Conservation (phyloP, 164 flowering plant genomes). For the Paratinospora sagittata region DNA sequence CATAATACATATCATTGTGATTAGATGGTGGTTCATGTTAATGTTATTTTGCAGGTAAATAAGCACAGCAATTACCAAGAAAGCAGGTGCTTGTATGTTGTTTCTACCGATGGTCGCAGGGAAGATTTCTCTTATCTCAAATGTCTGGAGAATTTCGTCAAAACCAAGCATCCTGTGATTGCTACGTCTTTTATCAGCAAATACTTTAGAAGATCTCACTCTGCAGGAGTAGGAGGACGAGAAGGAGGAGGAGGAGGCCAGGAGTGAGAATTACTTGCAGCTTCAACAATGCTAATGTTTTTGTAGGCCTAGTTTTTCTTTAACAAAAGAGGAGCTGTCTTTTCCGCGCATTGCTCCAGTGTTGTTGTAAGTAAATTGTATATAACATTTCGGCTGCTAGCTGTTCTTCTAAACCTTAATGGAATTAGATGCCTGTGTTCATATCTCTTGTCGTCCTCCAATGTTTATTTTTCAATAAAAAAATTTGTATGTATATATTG, state of each 20-base stretch:
- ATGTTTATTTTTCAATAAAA: neutral
- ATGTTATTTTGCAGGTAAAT: conserved; percentile 40
- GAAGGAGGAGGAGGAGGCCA: neutral
- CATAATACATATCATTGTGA: neutral
- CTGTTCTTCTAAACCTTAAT: neutral
- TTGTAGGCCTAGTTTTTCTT: too few relatives aligned
- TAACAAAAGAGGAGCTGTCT: too few relatives aligned
- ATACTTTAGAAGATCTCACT: conserved; percentile 37
- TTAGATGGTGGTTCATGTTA: neutral
- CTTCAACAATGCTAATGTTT: too few relatives aligned
- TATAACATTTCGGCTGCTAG: neutral
- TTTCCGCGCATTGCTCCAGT: too few relatives aligned
- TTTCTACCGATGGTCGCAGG: conserved; percentile 7
- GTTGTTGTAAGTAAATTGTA: neutral
- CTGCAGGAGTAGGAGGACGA: neutral
- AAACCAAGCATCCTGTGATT: conserved; percentile 48
- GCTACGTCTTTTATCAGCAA: conserved; percentile 55
- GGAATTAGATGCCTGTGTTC: too few relatives aligned
- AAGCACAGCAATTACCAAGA: conserved; percentile 50
- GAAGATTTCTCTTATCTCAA: conserved; percentile 12
- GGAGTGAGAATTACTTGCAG: neutral
- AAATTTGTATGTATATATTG: neutral
- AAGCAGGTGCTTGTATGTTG: conserved; percentile 68
- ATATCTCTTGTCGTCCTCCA: neutral
- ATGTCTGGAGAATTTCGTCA: conserved; percentile 26